Evolutionary conservation across 2,329 filamentous ascomycete genomes (phyloP).

Genomic region (Ascochyta pisi): DNA sequence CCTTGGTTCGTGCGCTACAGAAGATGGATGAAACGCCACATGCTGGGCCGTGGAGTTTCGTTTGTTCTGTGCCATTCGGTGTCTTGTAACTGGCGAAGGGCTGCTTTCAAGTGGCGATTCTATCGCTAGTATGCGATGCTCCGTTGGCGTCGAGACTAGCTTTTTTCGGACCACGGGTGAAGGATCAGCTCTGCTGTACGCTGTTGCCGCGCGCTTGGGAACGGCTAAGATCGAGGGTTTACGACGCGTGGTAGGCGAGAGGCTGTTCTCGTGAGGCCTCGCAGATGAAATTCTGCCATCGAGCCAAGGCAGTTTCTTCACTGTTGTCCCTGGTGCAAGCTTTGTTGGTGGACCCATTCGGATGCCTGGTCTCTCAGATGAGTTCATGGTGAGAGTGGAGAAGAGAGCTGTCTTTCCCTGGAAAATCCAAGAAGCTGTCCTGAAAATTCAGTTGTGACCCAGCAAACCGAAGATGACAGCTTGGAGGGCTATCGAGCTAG

Average conservation of each 20-base stretch:
- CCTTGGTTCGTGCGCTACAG: slow-evolving; percentile 16
- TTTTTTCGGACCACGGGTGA: slow-evolving; percentile 12
- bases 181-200: neutral
- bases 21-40: neutral
- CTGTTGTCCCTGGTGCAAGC: slow-evolving; percentile 17
- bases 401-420: neutral
- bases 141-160: slow-evolving; percentile 8
- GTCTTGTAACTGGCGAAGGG: slow-evolving; percentile 24
- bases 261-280: slow-evolving; percentile 4
- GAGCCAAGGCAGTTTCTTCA: slow-evolving; percentile 42
- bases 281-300: slow-evolving; percentile 27
- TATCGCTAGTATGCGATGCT: slow-evolving; percentile 11
- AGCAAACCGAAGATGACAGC: neutral
- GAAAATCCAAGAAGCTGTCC: neutral
- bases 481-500: neutral
- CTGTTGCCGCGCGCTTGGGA: slow-evolving; percentile 4
- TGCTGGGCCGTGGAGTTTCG: slow-evolving; percentile 15
- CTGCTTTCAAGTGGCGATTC: slow-evolving; percentile 22
- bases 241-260: slow-evolving; percentile 17
- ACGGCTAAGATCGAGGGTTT: slow-evolving; percentile 1
- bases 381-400: neutral
- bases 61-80: slow-evolving; percentile 22
- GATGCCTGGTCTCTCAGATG: neutral
- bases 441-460: neutral
- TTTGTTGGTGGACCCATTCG: slow-evolving; percentile 5